Percentiles rank a stretch among this genome's conserved stretches.
Conservation (phyloP, 208 protist genomes). For the Trypanosoma rangeli region DNA sequence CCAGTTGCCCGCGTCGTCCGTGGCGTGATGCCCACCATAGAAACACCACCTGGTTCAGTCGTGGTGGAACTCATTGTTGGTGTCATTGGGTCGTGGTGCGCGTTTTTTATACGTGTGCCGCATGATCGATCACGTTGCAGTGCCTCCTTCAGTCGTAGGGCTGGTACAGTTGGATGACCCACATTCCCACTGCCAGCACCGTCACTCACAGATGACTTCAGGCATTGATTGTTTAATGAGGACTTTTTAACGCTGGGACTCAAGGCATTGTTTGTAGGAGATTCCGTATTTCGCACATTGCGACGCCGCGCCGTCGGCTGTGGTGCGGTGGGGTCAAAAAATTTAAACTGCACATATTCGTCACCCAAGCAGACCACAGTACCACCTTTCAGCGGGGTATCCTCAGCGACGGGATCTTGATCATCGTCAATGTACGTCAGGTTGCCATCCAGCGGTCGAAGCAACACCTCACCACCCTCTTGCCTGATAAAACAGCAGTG, state of each 20-base stretch:
- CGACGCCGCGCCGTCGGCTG: constrained; percentile 15
- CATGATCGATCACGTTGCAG: background rate
- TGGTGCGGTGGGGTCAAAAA: constrained; percentile 54
- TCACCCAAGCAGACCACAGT: constrained; percentile 60
- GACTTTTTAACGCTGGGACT: background rate
- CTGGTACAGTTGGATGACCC: constrained; percentile 14
- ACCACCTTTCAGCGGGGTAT: constrained; percentile 44
- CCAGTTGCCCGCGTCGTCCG: constrained; percentile 6
- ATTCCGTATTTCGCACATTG: constrained; percentile 3
- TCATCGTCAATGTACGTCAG: constrained; percentile 45
- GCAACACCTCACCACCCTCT: constrained; percentile 21
- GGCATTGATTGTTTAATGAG: background rate
- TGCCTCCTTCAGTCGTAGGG: constrained; percentile 24
- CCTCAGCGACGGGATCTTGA: constrained; percentile 14
- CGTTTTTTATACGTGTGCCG: background rate
- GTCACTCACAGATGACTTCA: background rate
- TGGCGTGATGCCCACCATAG: constrained; percentile 10
- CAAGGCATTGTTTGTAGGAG: background rate
- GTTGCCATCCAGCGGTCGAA: constrained; percentile 26
- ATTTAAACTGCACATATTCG: constrained; percentile 57
- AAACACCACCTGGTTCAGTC: background rate
- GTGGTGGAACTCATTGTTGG: background rate
- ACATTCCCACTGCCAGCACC: background rate
- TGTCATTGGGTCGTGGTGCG: constrained; percentile 1
- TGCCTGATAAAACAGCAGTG: constrained; percentile 30